phyloP scores from a whole-genome alignment of 73 alveolate genomes.

The Tetrahymena borealis region DNA sequence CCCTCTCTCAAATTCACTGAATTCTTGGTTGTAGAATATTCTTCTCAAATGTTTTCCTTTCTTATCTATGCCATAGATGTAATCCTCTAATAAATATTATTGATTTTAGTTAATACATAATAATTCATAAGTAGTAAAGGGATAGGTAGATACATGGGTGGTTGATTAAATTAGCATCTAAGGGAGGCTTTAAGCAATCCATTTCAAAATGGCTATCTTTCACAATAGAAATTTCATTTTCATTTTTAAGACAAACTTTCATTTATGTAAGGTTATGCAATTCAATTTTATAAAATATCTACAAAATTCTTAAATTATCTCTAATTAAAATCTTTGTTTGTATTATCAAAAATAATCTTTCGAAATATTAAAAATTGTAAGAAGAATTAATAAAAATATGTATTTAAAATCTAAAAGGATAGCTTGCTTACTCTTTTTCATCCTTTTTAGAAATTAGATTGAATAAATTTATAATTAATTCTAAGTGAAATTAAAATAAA shows the following conservation, averaged over 20 bases:
- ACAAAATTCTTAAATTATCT: background rate
- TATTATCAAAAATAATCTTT: too few species aligned
- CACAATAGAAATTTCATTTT: background rate
- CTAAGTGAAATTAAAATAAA: too few species aligned
- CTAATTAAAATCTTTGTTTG: too few species aligned
- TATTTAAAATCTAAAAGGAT: too few species aligned
- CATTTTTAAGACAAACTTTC: background rate
- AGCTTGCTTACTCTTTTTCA: too few species aligned
- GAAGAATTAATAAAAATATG: too few species aligned
- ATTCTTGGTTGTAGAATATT: background rate
- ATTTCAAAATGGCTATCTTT: background rate
- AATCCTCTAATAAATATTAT: background rate
- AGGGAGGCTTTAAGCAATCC: background rate
- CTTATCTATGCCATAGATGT: background rate
- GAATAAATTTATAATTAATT: too few species aligned
- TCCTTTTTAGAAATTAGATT: too few species aligned
- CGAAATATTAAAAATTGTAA: too few species aligned
- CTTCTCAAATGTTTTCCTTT: background rate
- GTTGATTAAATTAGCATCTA: background rate
- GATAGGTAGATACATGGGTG: background rate
- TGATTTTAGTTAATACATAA: background rate
- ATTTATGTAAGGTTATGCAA: background rate
- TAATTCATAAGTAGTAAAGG: background rate
- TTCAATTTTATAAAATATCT: background rate
- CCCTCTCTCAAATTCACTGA: background rate